Evolutionary conservation across 2,329 filamentous ascomycete species (phyloP), one percentile per base, ranked within the genome.

Genomic region (Cercospora zeae-maydis): DNA sequence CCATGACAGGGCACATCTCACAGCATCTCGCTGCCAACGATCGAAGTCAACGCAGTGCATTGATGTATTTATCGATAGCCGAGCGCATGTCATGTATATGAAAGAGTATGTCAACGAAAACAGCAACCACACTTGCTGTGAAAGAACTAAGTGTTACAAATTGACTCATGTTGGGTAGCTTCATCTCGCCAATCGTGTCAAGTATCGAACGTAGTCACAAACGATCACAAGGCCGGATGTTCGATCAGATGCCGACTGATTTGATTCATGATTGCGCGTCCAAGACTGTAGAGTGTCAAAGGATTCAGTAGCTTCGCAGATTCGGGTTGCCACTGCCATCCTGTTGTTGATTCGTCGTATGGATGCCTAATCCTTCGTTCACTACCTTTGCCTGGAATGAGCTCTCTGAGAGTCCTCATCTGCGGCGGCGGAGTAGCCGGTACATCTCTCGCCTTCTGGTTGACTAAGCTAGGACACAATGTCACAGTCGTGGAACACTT

Each of bases 401-500:
- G 52, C 39, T 56, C 58, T 34, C 19, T 62, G 11, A 72, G 69
- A 7, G 63, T 78, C 30, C 75, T 78, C 63, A 75, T 79, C 54
- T 72, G 72, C 4, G 77, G 77, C 27, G 74, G 71, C 13, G 76
- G 76, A n/a, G 74, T 79, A 16, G 77, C 77, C 30, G 77, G 77
- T 9, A 70, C 73, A 19, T 73, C 69, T 3, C 68, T 78, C 13
- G 76, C 77, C n/a, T 71, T 71, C 54, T 75, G 68, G 63, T 71
- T 78, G 21, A 65, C 69, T 5, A 62, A 69, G 4, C 53, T 62
- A 9, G 53, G 52, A 10, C 53, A 56, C 30, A 24, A 42, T 13
- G 76, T 81, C 65, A 81, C 79, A 3, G 70, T 82, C 37, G 67
- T 82, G 14, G 80, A 82, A 61, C 77, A 78, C 16, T 76, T 76